Base-by-base conservation (phyloP, 306 rosid species). In the Canavalia ensiformis region DNA sequence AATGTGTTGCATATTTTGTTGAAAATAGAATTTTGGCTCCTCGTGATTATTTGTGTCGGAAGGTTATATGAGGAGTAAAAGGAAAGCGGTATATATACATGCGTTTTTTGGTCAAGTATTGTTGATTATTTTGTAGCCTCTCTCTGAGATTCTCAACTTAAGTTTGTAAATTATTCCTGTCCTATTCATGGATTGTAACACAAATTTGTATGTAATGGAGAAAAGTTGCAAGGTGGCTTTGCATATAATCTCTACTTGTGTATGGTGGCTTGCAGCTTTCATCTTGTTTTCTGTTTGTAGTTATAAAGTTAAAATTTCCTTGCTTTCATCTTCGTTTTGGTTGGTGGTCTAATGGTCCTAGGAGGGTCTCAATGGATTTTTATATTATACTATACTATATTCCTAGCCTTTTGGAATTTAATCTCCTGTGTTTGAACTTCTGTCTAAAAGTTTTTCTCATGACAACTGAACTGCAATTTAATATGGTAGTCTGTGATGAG, bases 21-120 rank as follows among this genome's bases (percentile, higher is more conserved):
- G 49, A 83, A 75, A 62, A 74, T 78, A 59, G 81, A 84, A 74
- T 74, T 79, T 78, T 81, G 57, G 62, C 56, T 59, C 73, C 7
- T 63, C 81, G 5, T 71, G 4, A 51, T 65, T 60, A 4, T 56
- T 76, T 69, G 18, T 12, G 3, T 41, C 12, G 49, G 49, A 57
- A 39, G 10, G 54, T 59, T 59, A 35, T 52, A 37, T 68, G 29
- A 35, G 31, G 73, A 63, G 62, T 42, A 70, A 31, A 73, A 68
- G 50, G 64, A 74, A 80, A 59, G 65, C 51, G 6, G 65, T 29
- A 68, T 54, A 68, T 51, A 42, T 30, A 70, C 63, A 63, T 39
- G n/a, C 37, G 7, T 56, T 28, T 59, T 72, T 60, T 39, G 65
- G 58, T 78, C 57, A n/a, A 25, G 65, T 65, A 30, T 54, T 65